Evolutionary conservation across 202 grass and related monocot genomes (phyloP).

Genomic region (Setaria viridis): DNA sequence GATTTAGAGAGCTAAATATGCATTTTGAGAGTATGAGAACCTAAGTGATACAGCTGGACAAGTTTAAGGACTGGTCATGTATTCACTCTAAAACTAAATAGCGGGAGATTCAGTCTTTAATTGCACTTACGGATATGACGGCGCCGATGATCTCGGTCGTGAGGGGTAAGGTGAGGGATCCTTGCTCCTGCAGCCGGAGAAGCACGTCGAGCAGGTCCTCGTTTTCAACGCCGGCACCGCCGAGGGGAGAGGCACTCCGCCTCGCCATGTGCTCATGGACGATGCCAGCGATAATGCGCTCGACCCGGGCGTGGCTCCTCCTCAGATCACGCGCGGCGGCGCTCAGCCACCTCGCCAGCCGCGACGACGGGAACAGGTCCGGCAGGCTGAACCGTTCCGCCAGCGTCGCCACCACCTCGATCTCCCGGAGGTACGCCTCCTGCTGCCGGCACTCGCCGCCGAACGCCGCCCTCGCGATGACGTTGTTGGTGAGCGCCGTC

Average conservation of each 20-base stretch:
- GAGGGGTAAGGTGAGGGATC: slow-evolving; percentile 27
- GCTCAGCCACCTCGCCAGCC: slow-evolving; percentile 21
- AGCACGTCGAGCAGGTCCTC: slow-evolving; percentile 50
- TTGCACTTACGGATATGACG: slow-evolving; percentile 35
- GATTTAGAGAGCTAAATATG: too few relatives aligned
- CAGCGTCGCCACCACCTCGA: neutral
- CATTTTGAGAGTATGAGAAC: too few relatives aligned
- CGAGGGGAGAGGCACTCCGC: neutral
- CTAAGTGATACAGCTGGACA: too few relatives aligned
- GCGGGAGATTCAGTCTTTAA: too few relatives aligned
- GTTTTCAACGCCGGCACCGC: neutral
- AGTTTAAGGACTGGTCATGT: too few relatives aligned
- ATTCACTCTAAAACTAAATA: too few relatives aligned
- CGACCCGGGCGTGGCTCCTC: neutral
- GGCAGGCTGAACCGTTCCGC: slow-evolving; percentile 44
- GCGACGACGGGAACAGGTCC: slow-evolving; percentile 55
- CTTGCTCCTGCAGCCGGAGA: slow-evolving; percentile 42
- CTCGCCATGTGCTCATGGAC: slow-evolving; percentile 37
- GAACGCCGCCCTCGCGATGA: slow-evolving; percentile 40
- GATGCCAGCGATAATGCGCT: slow-evolving; percentile 33
- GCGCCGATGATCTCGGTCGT: slow-evolving; percentile 18
- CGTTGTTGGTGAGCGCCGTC: slow-evolving; percentile 28
- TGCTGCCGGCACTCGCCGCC: slow-evolving; percentile 42
- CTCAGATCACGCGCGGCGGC: neutral
- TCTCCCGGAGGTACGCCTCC: slow-evolving; percentile 24